phyloP scores from a whole-genome alignment of 1,139 yeast genomes.

The Geotrichum bryndzae region DNA sequence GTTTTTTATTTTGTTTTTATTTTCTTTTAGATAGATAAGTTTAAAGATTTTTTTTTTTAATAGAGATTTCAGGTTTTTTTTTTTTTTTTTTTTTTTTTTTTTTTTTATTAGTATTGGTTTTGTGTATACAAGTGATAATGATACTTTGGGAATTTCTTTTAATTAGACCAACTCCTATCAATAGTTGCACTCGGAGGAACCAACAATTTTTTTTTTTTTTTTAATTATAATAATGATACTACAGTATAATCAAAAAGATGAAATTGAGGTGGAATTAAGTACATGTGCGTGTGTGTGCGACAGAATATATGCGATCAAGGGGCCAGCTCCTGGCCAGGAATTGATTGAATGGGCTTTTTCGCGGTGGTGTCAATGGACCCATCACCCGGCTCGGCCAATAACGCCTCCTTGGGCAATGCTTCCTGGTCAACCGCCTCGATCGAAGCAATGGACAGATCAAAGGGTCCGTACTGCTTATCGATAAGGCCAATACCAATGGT shows the following conservation, averaged over 20 bases:
- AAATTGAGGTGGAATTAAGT: no score
- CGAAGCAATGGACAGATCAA: conserved; percentile 63
- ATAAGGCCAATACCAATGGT: conserved; percentile 75
- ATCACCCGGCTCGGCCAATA: not conserved
- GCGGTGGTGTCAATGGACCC: not conserved
- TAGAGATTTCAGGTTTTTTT: not conserved
- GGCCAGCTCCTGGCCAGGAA: conserved; percentile 12
- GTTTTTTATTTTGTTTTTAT: not conserved
- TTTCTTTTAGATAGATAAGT: not conserved
- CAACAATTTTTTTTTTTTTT: not conserved
- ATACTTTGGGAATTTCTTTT: no score
- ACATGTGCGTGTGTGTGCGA: not conserved
- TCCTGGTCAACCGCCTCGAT: conserved; percentile 45
- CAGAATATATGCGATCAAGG: conserved; percentile 1
- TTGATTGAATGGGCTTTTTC: conserved; percentile 6
- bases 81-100: not conserved
- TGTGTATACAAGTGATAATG: not conserved
- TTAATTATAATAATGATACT: not conserved
- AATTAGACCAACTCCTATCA: no score
- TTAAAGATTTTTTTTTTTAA: no score
- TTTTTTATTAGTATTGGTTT: not conserved
- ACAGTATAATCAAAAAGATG: no score
- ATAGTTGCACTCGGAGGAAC: no score
- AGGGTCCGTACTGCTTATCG: conserved; percentile 78
- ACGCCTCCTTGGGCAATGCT: not conserved